Evolutionary conservation across 176 grass and related monocot genomes (phyloP).

Genomic region (Cocos nucifera): DNA sequence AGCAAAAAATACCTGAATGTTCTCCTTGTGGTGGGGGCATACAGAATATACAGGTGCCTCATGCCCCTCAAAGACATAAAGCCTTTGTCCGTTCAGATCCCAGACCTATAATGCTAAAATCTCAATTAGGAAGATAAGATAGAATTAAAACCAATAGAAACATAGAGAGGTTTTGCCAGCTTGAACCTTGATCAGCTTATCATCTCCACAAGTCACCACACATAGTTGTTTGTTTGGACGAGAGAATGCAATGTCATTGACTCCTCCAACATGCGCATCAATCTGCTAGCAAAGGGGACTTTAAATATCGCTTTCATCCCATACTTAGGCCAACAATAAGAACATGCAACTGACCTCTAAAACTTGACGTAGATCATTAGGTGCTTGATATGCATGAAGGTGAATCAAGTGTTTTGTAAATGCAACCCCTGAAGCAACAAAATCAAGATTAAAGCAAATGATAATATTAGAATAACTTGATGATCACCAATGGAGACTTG

Average conservation of each 20-base stretch:
- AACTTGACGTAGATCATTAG: conserved; percentile 67
- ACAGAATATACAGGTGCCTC: conserved; percentile 94
- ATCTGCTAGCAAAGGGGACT: conserved; percentile 33
- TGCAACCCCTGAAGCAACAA: conserved; percentile 59
- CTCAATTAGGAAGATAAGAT: conserved; percentile 21
- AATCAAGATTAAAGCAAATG: background rate
- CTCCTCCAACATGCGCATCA: conserved; percentile 82
- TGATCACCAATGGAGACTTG: conserved; percentile 18
- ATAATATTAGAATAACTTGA: background rate
- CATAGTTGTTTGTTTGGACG: conserved; percentile 73
- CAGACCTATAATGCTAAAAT: conserved; percentile 56
- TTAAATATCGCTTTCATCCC: too few species aligned
- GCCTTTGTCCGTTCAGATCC: conserved; percentile 75
- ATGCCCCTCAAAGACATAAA: conserved; percentile 82
- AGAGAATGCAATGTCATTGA: conserved; percentile 97
- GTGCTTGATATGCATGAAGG: conserved; percentile 67
- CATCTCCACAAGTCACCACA: conserved; percentile 95
- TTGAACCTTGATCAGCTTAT: conserved; percentile 83
- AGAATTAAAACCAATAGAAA: background rate
- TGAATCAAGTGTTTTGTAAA: conserved; percentile 92
- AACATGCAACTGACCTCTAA: conserved; percentile 47
- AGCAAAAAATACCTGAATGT: conserved; percentile 55
- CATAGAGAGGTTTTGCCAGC: conserved; percentile 1
- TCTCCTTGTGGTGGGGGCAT: conserved; percentile 92
- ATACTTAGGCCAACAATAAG: conserved; percentile 10